phyloP scores from a whole-genome alignment of 2,329 filamentous ascomycete genomes.

The Ophiostoma ulmi region DNA sequence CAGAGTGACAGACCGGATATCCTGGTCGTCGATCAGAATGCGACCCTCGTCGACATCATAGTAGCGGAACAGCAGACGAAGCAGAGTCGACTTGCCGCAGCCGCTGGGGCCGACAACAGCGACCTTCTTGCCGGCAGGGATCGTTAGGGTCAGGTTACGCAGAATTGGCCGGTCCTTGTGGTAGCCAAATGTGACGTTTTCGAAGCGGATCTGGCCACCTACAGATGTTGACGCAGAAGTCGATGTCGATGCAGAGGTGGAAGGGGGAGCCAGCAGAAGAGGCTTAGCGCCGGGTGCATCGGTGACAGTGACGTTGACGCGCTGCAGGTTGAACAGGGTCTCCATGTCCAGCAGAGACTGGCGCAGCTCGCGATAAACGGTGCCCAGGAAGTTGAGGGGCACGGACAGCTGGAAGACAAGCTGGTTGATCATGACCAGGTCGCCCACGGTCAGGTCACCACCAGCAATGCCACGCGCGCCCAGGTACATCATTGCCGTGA shows the following conservation, averaged over 20 bases:
- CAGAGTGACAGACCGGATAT: slow-evolving; percentile 75
- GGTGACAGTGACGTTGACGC: slow-evolving; percentile 83
- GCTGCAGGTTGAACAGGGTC: slow-evolving; percentile 94
- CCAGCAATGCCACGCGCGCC: slow-evolving; percentile 82
- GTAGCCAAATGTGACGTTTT: slow-evolving; percentile 94
- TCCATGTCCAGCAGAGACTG: slow-evolving; percentile 98
- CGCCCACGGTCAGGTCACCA: slow-evolving; percentile 81
- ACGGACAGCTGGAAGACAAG: slow-evolving; percentile 97
- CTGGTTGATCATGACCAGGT: slow-evolving; percentile 98
- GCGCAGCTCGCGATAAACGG: slow-evolving; percentile 89
- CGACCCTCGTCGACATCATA: slow-evolving; percentile 83
- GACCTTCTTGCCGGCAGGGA: slow-evolving; percentile 92
- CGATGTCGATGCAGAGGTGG: neutral
- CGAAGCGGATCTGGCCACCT: slow-evolving; percentile 87
- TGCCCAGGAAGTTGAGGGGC: slow-evolving; percentile 95
- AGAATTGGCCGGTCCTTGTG: slow-evolving; percentile 81
- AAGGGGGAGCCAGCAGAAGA: slow-evolving; percentile 52
- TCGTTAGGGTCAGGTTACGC: slow-evolving; percentile 76
- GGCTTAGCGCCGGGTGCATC: slow-evolving; percentile 70
- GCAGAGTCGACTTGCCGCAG: slow-evolving; percentile 91
- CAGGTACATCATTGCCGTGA: slow-evolving; percentile 98
- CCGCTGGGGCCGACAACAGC: slow-evolving; percentile 92
- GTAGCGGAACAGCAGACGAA: slow-evolving; percentile 86
- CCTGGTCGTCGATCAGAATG: slow-evolving; percentile 88
- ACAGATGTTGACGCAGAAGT: slow-evolving; percentile 28